Percentiles rank a stretch among this genome's conserved stretches.
Conservation (phyloP, 2,329 filamentous ascomycete genomes). For the Fusarium sp. region DNA sequence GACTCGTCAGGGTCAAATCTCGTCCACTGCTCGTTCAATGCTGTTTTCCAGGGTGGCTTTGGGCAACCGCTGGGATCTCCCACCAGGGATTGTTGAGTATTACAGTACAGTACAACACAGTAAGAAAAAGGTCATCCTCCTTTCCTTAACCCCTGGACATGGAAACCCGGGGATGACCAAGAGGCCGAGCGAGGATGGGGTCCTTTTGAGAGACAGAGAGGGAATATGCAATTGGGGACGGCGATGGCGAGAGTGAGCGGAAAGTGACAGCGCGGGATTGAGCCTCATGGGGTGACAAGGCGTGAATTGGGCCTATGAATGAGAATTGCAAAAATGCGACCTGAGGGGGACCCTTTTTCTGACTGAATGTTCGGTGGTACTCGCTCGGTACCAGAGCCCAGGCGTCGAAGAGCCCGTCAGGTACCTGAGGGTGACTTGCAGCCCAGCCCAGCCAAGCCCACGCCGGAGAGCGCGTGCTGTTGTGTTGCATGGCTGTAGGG, state of each 20-base stretch:
- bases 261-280: conserved; percentile 23
- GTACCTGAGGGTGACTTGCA: conserved; percentile 32
- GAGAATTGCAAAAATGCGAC: background rate
- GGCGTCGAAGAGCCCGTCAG: background rate
- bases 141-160: conserved; percentile 5
- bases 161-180: conserved; percentile 25
- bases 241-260: conserved; percentile 30
- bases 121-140: background rate
- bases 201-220: background rate
- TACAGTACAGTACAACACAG: background rate
- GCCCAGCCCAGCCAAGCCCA: background rate
- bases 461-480: background rate
- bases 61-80: conserved; percentile 27
- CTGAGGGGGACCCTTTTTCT: background rate
- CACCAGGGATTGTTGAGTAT: conserved; percentile 25
- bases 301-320: conserved; percentile 10
- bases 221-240: conserved; percentile 35
- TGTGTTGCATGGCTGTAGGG: background rate
- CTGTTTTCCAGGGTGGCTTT: conserved; percentile 33
- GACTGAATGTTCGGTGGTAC: conserved; percentile 1
- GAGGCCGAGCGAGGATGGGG: conserved; percentile 19
- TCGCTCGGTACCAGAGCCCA: background rate
- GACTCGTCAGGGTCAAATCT: conserved; percentile 14
- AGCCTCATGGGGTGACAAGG: conserved; percentile 14
- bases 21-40: conserved; percentile 22